Evolutionary conservation across 2,329 filamentous ascomycete genomes (phyloP), one percentile per base, ranked within the genome.

Genomic region (Mycosphaerella arachidis): DNA sequence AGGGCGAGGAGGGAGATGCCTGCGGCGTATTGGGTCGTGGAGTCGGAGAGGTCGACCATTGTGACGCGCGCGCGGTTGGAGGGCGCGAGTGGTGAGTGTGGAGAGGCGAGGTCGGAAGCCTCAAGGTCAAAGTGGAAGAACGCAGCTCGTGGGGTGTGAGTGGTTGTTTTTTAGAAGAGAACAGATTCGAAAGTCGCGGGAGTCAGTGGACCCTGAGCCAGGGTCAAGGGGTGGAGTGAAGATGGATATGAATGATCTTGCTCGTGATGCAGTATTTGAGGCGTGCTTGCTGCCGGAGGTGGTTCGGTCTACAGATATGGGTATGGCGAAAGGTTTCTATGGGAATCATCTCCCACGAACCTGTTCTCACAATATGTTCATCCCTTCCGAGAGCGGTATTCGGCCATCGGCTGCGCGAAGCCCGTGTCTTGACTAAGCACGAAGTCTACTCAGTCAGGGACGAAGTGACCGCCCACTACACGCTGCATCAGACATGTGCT

Each of bases 1-100:
- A 60, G 29, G 35, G 69, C 40, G 55, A 69, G 90, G n/a, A 96
- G 80, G 52, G 84, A 85, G 55, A 86, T 87, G 24, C 94, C 82
- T 9, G 92, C 76, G 59, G 83, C 57, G 56, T 64, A 66, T 48
- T 59, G 60, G 18, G 62, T 62, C 18, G 63, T 63, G 29, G 59
- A 54, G 51, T 66, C 63, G 61, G 60, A 59, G 46, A 65, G 54
- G 55, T 52, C 50, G 50, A 60, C 59, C 63, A 66, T 66, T 27
- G n/a, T 57, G 29, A 46, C 46, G 18, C 18, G 6, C 6, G 18
- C 12, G 8, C 18, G 10, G 4, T 50, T 12, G 1, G 46, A 27
- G 46, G 46, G 24, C 13, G 18, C 4, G 3, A 8, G 3, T 29
- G 4, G 46, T 13, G 27, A 20, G 20, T 50, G 10, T 1, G 20